These are phyloP conservation scores for Fusarium clavum DNA, from an alignment of 2,329 filamentous ascomycete species.

Conservation along the genomic window DNA sequence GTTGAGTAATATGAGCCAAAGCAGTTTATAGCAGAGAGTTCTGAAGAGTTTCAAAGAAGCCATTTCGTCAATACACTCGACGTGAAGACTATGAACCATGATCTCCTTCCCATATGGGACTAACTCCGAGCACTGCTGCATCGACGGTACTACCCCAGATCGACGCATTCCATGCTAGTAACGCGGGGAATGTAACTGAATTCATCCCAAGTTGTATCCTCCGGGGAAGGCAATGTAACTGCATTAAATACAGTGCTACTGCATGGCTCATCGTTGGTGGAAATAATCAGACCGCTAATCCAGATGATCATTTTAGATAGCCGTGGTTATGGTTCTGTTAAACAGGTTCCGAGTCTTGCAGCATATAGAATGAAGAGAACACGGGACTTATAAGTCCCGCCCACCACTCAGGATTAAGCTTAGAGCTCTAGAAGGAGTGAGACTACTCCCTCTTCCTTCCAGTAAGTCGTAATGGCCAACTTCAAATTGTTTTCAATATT, in stretches of 20 bases:
- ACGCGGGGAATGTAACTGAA: conserved; percentile 11
- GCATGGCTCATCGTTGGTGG: conserved; percentile 30
- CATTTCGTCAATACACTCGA: too few relatives aligned
- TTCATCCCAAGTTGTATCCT: neutral
- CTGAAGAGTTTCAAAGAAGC: neutral
- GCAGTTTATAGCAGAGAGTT: neutral
- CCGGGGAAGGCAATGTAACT: neutral
- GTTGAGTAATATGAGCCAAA: neutral
- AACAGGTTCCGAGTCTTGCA: neutral
- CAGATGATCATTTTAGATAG: neutral
- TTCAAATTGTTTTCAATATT: neutral
- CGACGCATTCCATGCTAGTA: conserved; percentile 2
- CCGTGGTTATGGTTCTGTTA: neutral
- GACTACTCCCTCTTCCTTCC: too few relatives aligned
- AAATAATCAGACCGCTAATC: neutral
- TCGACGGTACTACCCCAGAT: conserved; percentile 22
- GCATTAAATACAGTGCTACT: neutral
- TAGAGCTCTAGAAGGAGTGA: neutral
- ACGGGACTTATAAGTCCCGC: conserved; percentile 1
- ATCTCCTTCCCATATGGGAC: conserved; percentile 8
- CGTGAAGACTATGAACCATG: too few relatives aligned
- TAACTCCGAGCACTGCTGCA: conserved; percentile 6
- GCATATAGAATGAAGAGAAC: neutral
- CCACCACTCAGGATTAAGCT: neutral
- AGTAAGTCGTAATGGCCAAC: neutral